A percentile compares a stretch with the other conserved stretches of the same genome.
Evolutionary conservation across 352 stramenopile genomes (phyloP).

Genomic region (Pythium sp.): DNA sequence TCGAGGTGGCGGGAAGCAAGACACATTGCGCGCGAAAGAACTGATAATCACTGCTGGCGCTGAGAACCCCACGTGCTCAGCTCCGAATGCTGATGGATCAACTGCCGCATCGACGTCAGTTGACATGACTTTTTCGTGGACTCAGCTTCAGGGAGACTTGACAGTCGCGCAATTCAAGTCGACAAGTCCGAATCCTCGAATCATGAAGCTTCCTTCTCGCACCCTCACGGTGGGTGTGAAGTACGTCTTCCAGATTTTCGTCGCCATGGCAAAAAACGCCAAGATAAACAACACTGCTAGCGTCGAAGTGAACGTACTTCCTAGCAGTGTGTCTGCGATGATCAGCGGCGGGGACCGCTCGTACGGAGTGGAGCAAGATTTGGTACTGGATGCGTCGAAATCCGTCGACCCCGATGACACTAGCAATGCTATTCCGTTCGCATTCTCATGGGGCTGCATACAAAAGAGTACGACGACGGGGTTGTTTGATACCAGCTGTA

Average conservation of each 20-base stretch:
- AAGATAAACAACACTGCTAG: constrained; percentile 49
- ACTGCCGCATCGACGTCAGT: constrained; percentile 19
- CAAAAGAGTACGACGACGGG: constrained; percentile 25
- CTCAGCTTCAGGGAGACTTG: constrained; percentile 45
- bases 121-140: constrained; percentile 57
- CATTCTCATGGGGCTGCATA: constrained; percentile 41
- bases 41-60: constrained; percentile 43
- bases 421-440: constrained; percentile 32
- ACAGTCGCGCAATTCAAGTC: constrained; percentile 40
- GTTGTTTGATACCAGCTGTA: constrained; percentile 32
- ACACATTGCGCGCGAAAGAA: constrained; percentile 35
- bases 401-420: constrained; percentile 51
- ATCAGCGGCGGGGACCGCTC: constrained; percentile 50
- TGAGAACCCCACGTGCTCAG: constrained; percentile 41
- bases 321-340: constrained; percentile 34
- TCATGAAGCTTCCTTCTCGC: constrained; percentile 44
- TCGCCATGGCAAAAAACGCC: constrained; percentile 41
- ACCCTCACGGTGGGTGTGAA: constrained; percentile 50
- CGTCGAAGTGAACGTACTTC: constrained; percentile 40
- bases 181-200: constrained; percentile 47
- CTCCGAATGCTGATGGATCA: constrained; percentile 9
- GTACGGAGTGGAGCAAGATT: constrained; percentile 45
- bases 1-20: constrained; percentile 37
- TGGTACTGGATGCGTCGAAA: constrained; percentile 46
- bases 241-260: constrained; percentile 60